Percentiles rank a stretch among this genome's conserved stretches.
Evolutionary conservation across 2,329 filamentous ascomycete species (phyloP).

Genomic region (Colletotrichum magnum): DNA sequence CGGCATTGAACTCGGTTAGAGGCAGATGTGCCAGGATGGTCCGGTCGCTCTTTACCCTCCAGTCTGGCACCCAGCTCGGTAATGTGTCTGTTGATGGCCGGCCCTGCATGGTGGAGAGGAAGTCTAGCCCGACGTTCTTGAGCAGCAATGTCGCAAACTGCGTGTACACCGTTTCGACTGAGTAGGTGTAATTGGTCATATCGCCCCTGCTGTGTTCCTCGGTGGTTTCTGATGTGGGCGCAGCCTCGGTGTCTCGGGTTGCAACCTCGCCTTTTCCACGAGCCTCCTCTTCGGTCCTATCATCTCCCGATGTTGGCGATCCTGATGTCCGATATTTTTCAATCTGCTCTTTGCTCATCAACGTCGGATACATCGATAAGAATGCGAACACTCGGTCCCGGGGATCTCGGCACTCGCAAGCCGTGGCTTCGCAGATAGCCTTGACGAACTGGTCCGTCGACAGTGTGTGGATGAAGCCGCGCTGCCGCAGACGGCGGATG

Average conservation of each 20-base stretch:
- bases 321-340: neutral
- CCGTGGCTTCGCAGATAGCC: conserved; percentile 7
- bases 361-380: conserved; percentile 11
- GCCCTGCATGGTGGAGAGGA: conserved; percentile 19
- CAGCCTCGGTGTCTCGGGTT: neutral
- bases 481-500: neutral
- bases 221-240: neutral
- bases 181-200: neutral
- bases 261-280: neutral
- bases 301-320: neutral
- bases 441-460: conserved; percentile 20
- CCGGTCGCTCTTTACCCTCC: neutral
- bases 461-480: conserved; percentile 4
- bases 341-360: conserved; percentile 15
- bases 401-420: neutral
- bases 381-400: conserved; percentile 22
- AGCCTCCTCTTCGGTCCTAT: no score
- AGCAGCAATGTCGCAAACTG: conserved; percentile 14
- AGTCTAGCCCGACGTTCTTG: conserved; percentile 4
- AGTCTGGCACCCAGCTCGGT: conserved; percentile 24
- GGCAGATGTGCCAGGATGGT: conserved; percentile 17
- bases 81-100: neutral
- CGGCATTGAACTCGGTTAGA: conserved; percentile 10
- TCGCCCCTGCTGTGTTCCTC: neutral
- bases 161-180: neutral